These are phyloP conservation scores for Cucurbita pepo DNA, from an alignment of 306 rosid species.

Conservation along the genomic window DNA sequence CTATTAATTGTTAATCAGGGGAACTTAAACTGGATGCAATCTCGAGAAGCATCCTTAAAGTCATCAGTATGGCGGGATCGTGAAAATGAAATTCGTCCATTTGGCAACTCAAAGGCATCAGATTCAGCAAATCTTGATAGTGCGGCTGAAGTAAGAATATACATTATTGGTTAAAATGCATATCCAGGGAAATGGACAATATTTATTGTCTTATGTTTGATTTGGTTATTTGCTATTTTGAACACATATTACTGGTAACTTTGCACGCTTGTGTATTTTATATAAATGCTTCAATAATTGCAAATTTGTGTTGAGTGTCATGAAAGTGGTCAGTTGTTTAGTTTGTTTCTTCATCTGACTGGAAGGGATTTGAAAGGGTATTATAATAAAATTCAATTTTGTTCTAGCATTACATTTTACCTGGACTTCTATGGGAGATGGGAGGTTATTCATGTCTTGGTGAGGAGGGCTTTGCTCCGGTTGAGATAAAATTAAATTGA, in stretches of 20 bases:
- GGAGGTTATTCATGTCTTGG: not conserved
- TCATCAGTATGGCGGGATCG: constrained; percentile 93
- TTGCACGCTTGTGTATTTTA: not conserved
- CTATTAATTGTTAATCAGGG: constrained; percentile 43
- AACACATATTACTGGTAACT: not conserved
- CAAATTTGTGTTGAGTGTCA: not conserved
- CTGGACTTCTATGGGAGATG: not conserved
- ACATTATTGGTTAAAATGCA: not conserved
- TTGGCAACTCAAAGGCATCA: constrained; percentile 81
- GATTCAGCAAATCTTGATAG: constrained; percentile 99
- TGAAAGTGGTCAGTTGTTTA: too few species aligned
- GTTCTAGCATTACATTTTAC: not conserved
- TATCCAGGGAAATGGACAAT: not conserved
- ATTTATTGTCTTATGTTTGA: not conserved
- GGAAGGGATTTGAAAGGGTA: not conserved
- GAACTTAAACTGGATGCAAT: constrained; percentile 98
- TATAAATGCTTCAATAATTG: not conserved
- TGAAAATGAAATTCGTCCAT: constrained; percentile 91
- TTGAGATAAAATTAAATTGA: not conserved
- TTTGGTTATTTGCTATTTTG: not conserved
- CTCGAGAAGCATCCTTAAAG: constrained; percentile 78
- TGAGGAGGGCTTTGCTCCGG: not conserved
- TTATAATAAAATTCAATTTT: not conserved
- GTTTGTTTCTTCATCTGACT: not conserved
- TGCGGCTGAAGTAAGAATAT: constrained; percentile 74